A percentile compares a stretch with the other conserved stretches of the same genome.
Evolutionary conservation across 1,139 yeast genomes (phyloP).

Genomic region (Saccharomyces uvarum): DNA sequence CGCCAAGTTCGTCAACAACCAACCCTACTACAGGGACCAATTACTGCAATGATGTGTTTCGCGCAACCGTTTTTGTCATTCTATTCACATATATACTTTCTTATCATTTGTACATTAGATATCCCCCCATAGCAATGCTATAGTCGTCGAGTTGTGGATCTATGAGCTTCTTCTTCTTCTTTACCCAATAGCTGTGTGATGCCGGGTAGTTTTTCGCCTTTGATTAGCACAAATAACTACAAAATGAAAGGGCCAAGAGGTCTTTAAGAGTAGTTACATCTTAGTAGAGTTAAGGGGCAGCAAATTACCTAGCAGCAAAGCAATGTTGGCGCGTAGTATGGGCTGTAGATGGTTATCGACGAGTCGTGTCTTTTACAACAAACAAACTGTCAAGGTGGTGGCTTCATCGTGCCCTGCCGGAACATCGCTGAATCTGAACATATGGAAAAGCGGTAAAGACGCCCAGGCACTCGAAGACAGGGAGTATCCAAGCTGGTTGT

Average conservation of each 20-base stretch:
- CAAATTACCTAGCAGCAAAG: neutral
- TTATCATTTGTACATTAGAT: neutral
- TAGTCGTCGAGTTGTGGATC: neutral
- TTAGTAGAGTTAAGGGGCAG: neutral
- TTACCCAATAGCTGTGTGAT: neutral
- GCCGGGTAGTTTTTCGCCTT: neutral
- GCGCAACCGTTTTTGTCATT: neutral
- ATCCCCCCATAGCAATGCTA: neutral
- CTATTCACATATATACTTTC: neutral
- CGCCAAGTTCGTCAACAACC: constrained; percentile 75
- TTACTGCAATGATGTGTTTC: constrained; percentile 52
- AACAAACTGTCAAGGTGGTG: neutral
- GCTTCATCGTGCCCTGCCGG: constrained; percentile 59
- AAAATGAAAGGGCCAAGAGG: neutral
- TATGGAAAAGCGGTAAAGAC: constrained; percentile 72
- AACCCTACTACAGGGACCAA: constrained; percentile 87
- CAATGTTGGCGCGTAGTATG: neutral
- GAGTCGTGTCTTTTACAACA: constrained; percentile 4
- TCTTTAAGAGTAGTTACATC: neutral
- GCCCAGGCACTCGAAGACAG: constrained; percentile 84
- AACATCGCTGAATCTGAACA: constrained; percentile 67
- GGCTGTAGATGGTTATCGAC: neutral
- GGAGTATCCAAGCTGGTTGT: constrained; percentile 92
- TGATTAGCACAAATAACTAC: neutral
- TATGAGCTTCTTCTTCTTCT: neutral